A percentile compares a stretch with the other conserved stretches of the same genome.
phyloP scores from a whole-genome alignment of 208 protist species.

The Leishmania lainsoni region DNA sequence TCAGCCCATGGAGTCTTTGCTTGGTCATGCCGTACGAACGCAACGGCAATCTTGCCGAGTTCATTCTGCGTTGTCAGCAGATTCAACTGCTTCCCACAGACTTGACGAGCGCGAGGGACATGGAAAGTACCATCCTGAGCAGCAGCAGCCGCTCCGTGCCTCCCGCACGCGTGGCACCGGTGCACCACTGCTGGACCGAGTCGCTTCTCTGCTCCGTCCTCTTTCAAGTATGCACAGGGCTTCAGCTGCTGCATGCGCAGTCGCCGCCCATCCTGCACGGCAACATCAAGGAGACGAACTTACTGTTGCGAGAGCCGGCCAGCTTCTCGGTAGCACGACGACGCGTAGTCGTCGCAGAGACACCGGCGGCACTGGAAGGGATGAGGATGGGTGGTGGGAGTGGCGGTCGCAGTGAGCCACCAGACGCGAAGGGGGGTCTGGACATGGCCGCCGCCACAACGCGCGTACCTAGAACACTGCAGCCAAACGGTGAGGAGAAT shows the following conservation, averaged over 20 bases:
- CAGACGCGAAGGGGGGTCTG: neutral
- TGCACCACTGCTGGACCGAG: conserved; percentile 28
- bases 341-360: conserved; percentile 8
- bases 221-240: conserved; percentile 27
- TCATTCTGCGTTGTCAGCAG: conserved; percentile 13
- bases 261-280: conserved; percentile 36
- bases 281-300: conserved; percentile 21
- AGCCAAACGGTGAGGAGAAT: neutral
- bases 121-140: neutral
- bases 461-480: neutral
- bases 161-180: neutral
- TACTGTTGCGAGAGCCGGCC: conserved; percentile 23
- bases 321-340: conserved; percentile 21
- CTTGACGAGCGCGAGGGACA: neutral
- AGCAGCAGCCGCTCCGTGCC: neutral
- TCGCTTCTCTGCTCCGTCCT: conserved; percentile 34
- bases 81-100: conserved; percentile 1
- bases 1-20: conserved; percentile 34
- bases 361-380: neutral
- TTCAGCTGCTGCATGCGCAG: conserved; percentile 38
- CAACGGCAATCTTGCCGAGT: conserved; percentile 23
- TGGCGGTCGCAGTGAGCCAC: neutral
- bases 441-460: neutral
- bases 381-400: neutral
- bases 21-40: conserved; percentile 42